These are phyloP conservation scores for Yarrowia sp. DNA, from an alignment of 805 yeast genomes.

Conservation along the genomic window DNA sequence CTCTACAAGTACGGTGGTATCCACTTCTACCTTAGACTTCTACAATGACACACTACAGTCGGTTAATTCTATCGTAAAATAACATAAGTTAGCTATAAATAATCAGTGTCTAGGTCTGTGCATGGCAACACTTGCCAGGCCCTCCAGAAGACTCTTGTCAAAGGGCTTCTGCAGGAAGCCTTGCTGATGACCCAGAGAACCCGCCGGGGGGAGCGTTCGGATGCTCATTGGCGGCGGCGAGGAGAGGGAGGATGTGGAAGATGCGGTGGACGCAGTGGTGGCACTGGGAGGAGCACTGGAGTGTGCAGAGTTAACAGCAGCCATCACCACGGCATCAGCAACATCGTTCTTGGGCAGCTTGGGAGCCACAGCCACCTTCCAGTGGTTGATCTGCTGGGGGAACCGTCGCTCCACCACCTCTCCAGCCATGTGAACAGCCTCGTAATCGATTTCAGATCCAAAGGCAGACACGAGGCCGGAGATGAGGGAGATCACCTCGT, in stretches of 20 bases:
- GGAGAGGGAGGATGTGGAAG: slow-evolving; percentile 34
- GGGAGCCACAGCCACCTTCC: slow-evolving; percentile 29
- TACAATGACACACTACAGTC: neutral
- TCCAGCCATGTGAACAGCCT: slow-evolving; percentile 38
- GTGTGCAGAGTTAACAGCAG: slow-evolving; percentile 21
- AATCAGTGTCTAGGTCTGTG: slow-evolving; percentile 37
- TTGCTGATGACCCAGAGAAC: slow-evolving; percentile 37
- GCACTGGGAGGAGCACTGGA: slow-evolving; percentile 29
- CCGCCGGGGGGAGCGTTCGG: slow-evolving; percentile 37
- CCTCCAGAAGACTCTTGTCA: slow-evolving; percentile 32
- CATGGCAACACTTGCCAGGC: slow-evolving; percentile 38
- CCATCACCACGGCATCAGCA: slow-evolving; percentile 28
- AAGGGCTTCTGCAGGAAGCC: slow-evolving; percentile 27
- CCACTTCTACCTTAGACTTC: too few species aligned
- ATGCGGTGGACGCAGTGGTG: slow-evolving; percentile 31
- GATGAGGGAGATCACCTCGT: slow-evolving; percentile 32
- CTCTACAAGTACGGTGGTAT: too few species aligned
- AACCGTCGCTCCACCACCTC: slow-evolving; percentile 38
- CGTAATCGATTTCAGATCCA: slow-evolving; percentile 36
- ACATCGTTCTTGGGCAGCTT: slow-evolving; percentile 28
- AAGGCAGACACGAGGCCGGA: slow-evolving; percentile 32
- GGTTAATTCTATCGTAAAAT: neutral
- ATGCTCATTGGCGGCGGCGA: slow-evolving; percentile 33
- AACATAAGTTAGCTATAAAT: slow-evolving; percentile 38
- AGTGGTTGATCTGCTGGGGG: slow-evolving; percentile 35